Percentiles rank a stretch among this genome's conserved stretches.
Evolutionary conservation across 495 filamentous ascomycete genomes (phyloP).

Genomic region (Apodospora peruviana): DNA sequence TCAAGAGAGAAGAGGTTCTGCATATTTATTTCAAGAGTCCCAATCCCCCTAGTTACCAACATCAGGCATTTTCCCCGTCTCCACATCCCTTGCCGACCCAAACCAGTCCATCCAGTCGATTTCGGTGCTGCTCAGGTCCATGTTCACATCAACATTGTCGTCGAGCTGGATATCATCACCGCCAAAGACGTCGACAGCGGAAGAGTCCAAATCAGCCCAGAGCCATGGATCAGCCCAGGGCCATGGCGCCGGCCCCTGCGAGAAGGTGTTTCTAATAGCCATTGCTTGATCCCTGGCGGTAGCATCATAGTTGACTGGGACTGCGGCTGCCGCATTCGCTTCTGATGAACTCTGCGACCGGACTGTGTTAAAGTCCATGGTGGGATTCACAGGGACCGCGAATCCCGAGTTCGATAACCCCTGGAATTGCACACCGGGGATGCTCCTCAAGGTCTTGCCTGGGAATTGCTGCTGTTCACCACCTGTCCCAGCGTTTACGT

Average conservation of each 20-base stretch:
- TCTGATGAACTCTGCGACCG: no score
- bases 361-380: no score
- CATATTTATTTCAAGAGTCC: no score
- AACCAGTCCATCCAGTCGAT: conserved; percentile 34
- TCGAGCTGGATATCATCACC: not conserved
- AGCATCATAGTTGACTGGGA: not conserved
- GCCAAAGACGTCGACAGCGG: conserved; percentile 1
- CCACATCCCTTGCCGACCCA: conserved; percentile 13
- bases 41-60: not conserved
- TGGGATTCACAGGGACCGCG: no score
- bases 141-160: conserved; percentile 20
- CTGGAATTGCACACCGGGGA: no score
- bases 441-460: no score
- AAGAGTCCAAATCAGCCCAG: conserved; percentile 18
- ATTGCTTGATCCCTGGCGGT: conserved; percentile 4
- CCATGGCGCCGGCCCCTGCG: conserved; percentile 16
- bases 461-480: no score
- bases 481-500: no score
- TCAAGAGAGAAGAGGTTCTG: no score
- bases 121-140: conserved; percentile 15
- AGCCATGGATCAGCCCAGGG: conserved; percentile 30
- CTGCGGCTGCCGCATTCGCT: not conserved
- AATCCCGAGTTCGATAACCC: no score
- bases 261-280: no score
- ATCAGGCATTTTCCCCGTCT: not conserved